These are phyloP conservation scores for Mycocentrospora acerina DNA, from an alignment of 2,329 filamentous ascomycete species.

Conservation along the genomic window DNA sequence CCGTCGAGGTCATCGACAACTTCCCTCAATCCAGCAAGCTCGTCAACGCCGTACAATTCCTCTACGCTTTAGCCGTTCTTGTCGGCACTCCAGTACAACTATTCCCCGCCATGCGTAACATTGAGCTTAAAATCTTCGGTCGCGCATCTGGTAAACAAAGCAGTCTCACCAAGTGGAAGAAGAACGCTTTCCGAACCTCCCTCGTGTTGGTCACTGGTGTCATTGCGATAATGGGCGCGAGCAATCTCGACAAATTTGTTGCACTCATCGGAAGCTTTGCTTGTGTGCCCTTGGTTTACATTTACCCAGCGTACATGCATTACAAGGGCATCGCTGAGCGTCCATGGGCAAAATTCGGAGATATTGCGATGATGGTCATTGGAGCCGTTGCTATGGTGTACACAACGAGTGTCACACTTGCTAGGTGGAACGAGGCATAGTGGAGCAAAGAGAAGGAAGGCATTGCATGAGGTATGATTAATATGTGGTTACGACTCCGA, in stretches of 20 bases:
- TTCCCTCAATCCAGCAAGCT: conserved; percentile 69
- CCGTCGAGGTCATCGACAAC: conserved; percentile 75
- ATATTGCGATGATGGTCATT: conserved; percentile 63
- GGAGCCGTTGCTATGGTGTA: conserved; percentile 73
- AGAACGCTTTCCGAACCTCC: conserved; percentile 65
- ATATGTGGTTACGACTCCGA: too few relatives aligned
- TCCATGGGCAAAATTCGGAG: conserved; percentile 57
- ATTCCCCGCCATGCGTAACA: conserved; percentile 71
- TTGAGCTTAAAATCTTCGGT: conserved; percentile 69
- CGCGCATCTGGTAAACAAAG: conserved; percentile 66
- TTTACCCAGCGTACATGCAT: conserved; percentile 72
- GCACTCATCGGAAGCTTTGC: conserved; percentile 72
- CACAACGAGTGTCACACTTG: conserved; percentile 65
- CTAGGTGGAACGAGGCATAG: conserved; percentile 35
- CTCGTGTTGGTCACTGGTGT: conserved; percentile 61
- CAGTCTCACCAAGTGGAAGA: conserved; percentile 70
- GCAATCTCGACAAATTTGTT: conserved; percentile 73
- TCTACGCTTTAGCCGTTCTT: conserved; percentile 73
- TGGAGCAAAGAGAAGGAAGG: not conserved
- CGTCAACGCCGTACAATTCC: conserved; percentile 75
- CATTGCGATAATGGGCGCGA: conserved; percentile 65
- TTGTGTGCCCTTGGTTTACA: conserved; percentile 75
- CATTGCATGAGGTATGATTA: not conserved
- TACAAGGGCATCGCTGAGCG: conserved; percentile 65
- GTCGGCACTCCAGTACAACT: conserved; percentile 73